Evolutionary conservation across 2,329 filamentous ascomycete genomes (phyloP).

Genomic region (Geoglossum cookeanum): DNA sequence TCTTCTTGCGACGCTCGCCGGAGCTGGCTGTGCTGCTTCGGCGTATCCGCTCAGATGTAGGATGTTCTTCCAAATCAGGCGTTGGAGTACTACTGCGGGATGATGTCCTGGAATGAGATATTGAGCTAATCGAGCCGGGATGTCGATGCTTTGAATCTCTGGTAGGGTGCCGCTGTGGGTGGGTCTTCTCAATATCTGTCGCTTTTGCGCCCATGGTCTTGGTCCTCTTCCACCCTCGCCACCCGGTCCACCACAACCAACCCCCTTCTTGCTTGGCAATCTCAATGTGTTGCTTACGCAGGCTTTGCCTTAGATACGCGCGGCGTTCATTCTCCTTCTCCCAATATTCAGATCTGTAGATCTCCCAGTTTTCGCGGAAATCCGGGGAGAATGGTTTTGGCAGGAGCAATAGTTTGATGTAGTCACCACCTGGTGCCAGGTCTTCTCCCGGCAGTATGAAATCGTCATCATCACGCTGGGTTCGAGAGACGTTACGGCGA

Average conservation of each 20-base stretch:
- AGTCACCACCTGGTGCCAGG: constrained; percentile 72
- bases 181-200: constrained; percentile 12
- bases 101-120: constrained; percentile 10
- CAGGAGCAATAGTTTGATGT: constrained; percentile 73
- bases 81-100: constrained; percentile 19
- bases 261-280: constrained; percentile 48
- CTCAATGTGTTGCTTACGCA: constrained; percentile 48
- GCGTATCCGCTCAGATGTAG: constrained; percentile 11
- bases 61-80: constrained; percentile 14
- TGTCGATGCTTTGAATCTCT: constrained; percentile 14
- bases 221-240: constrained; percentile 32
- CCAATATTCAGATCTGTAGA: constrained; percentile 90
- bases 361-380: constrained; percentile 93
- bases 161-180: constrained; percentile 18
- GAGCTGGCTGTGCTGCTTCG: constrained; percentile 14
- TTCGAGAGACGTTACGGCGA: background rate
- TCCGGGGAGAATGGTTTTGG: constrained; percentile 90
- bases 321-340: constrained; percentile 87
- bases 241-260: constrained; percentile 77
- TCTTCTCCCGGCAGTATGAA: constrained; percentile 61
- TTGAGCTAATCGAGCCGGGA: constrained; percentile 5
- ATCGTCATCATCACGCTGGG: constrained; percentile 42
- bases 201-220: constrained; percentile 6
- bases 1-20: constrained; percentile 15
- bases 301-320: constrained; percentile 47